Evolutionary conservation across 306 rosid species (phyloP).

Genomic region (Rosa persica): DNA sequence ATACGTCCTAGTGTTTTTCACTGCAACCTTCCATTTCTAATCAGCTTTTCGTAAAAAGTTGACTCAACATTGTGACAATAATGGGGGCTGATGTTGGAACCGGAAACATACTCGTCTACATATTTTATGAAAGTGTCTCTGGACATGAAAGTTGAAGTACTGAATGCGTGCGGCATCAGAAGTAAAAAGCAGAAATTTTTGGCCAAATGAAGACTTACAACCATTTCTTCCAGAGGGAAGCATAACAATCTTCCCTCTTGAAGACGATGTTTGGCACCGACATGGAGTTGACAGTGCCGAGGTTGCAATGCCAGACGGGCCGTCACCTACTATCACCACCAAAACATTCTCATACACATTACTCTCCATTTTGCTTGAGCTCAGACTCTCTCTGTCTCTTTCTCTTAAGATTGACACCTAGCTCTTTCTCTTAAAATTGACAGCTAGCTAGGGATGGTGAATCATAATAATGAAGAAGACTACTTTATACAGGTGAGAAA

Average conservation of each 20-base stretch:
- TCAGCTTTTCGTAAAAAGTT: not conserved
- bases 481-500: no score
- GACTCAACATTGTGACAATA: slow-evolving; percentile 33
- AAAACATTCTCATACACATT: not conserved
- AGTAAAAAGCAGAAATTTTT: slow-evolving; percentile 43
- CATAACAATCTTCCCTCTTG: slow-evolving; percentile 47
- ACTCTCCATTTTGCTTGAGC: not conserved
- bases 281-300: slow-evolving; percentile 32
- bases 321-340: slow-evolving; percentile 43
- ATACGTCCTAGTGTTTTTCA: slow-evolving; percentile 4
- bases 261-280: slow-evolving; percentile 40
- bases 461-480: not conserved
- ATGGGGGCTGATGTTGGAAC: slow-evolving; percentile 32
- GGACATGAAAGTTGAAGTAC: slow-evolving; percentile 28
- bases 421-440: no score
- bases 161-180: slow-evolving; percentile 23
- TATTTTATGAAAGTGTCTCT: slow-evolving; percentile 30
- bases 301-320: slow-evolving; percentile 51
- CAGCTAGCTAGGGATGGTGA: not conserved
- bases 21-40: slow-evolving; percentile 33
- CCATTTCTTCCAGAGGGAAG: slow-evolving; percentile 54
- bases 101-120: slow-evolving; percentile 31
- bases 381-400: no score
- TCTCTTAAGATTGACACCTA: no score
- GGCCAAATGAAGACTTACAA: slow-evolving; percentile 37